Evolutionary conservation across 257 asterid species (phyloP).

Genomic region (Primulina tabacum): DNA sequence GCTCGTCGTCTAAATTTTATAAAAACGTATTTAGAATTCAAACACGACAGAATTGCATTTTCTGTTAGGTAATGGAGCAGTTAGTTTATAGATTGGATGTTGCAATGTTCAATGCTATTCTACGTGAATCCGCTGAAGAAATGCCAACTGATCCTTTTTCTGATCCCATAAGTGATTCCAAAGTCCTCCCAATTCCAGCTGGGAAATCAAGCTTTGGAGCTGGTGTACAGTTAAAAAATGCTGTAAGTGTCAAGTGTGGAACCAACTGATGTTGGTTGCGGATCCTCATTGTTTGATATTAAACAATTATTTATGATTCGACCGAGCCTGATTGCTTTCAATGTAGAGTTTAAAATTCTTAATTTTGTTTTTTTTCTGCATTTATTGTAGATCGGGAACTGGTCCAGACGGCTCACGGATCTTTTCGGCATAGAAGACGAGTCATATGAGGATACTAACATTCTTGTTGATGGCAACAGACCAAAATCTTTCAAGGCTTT

Average conservation of each 20-base stretch:
- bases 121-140: constrained; percentile 74
- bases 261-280: constrained; percentile 9
- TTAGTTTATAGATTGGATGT: constrained; percentile 80
- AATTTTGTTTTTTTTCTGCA: constrained; percentile 1
- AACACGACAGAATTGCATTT: not conserved
- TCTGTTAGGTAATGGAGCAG: constrained; percentile 84
- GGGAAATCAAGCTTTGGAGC: constrained; percentile 85
- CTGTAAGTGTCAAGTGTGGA: constrained; percentile 63
- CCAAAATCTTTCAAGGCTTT: constrained; percentile 61
- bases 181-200: constrained; percentile 79
- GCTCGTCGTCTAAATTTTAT: not conserved
- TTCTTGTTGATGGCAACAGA: constrained; percentile 27
- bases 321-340: not conserved
- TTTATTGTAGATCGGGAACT: constrained; percentile 66
- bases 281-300: not conserved
- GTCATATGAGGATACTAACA: constrained; percentile 33
- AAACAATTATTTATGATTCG: not conserved
- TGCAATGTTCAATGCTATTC: constrained; percentile 95
- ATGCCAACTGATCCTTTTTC: constrained; percentile 95
- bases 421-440: constrained; percentile 72
- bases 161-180: constrained; percentile 77
- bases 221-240: constrained; percentile 88
- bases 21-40: not conserved
- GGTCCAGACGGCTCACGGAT: constrained; percentile 89
- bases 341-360: not conserved